Evolutionary conservation across 192 early-diverging fungal species (phyloP), one percentile per base, ranked within the genome.

Genomic region (Oehlia diaphana): DNA sequence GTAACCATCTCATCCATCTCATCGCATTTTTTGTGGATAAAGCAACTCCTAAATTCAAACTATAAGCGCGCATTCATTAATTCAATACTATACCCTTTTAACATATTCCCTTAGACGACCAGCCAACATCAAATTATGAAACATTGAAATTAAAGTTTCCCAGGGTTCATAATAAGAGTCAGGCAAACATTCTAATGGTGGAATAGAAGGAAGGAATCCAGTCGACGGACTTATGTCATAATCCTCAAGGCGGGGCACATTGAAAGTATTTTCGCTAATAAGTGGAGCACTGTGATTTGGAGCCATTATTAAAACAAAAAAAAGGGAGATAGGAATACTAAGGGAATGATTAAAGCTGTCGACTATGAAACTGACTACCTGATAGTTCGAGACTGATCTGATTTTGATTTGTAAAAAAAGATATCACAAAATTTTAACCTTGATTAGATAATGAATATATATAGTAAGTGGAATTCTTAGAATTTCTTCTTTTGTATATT

Each of bases 141-240:
- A 91, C 77, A 90, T 81, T 66, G 95, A 91, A 83, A 98, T 89
- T 75, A 94, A 87, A 0, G 65, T 71, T 84, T 98, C 96, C 97
- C 96, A 99, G 2, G 94, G 93, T 50, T 90, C 90, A 85, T 90
- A 99, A 82, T 96, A 93, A 31, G 88, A 87, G 44, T 94, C 86
- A 21, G 92, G 84, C 12, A 99, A 83, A 42, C 94, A 85, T 7
- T 85, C 83, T 75, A 97, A 83, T 53, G 96, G 96, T 49, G 92
- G 91, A 39, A 88, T 85, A 21, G 84, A 82, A 4, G 96, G 97
- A 26, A 99, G 85, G 84, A 99, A 99, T 6, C 97, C 97, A 33
- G 92, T 93, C 37, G 83, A 78, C 8, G 93, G 92, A 71, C 91
- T 89, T 76, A 99, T 93, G 74, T 94, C 96, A 85, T 95, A 95